Evolutionary conservation across 225 moss, liverwort and hornwort genomes (phyloP).

Genomic region (Takakia lepidozioides): DNA sequence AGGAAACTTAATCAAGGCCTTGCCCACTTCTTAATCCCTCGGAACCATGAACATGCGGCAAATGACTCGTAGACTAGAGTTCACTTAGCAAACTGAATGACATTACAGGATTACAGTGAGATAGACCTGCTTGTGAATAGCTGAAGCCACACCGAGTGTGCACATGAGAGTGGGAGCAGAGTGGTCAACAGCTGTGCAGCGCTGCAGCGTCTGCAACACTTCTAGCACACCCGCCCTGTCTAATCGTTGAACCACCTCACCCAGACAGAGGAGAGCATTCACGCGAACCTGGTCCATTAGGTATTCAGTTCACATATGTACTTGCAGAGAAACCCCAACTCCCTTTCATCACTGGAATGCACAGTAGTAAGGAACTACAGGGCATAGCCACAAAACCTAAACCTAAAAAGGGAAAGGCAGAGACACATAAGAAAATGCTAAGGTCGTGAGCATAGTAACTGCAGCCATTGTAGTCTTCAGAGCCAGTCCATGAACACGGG

Average conservation of each 20-base stretch:
- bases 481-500: slow-evolving; percentile 85
- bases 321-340: no score
- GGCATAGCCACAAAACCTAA: not conserved
- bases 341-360: no score
- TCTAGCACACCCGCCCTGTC: slow-evolving; percentile 77
- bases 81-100: no score
- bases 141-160: slow-evolving; percentile 83
- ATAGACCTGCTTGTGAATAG: slow-evolving; percentile 83
- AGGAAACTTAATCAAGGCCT: no score
- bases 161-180: slow-evolving; percentile 97
- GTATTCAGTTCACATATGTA: no score
- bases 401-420: not conserved
- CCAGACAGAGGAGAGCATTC: slow-evolving; percentile 87
- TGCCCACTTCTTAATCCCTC: no score
- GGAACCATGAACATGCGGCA: no score
- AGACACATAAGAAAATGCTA: not conserved
- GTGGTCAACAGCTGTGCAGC: slow-evolving; percentile 94
- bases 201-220: slow-evolving; percentile 75
- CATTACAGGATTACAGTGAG: no score
- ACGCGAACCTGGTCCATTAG: slow-evolving; percentile 88
- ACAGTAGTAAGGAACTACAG: no score
- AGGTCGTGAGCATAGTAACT: no score
- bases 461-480: slow-evolving; percentile 96
- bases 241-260: slow-evolving; percentile 89
- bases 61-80: no score